Evolutionary conservation across 495 filamentous ascomycete genomes (phyloP), one percentile per base, ranked within the genome.

Genomic region (Penicillium roqueforti): DNA sequence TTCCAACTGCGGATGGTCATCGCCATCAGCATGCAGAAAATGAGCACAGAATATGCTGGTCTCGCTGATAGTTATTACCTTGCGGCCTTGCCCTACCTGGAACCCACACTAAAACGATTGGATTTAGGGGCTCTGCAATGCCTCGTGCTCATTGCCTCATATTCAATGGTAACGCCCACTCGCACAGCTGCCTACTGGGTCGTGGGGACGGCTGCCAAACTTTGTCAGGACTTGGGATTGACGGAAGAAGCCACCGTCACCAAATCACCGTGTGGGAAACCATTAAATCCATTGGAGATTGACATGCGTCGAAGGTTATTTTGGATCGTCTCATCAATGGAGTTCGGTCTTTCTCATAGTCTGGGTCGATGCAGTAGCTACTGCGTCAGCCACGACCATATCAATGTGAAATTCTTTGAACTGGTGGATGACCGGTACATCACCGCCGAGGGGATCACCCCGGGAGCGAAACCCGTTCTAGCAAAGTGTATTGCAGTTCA

Each of bases 11-110:
- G 88, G 51, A 88, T 96, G 82, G 89, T 95, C 25, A 80, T 96
- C 62, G 92, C 92, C 3, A 93, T 95, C 57, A 89, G 87, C 67
- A 83, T 96, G 75, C 91, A 96, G 64, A 95, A 91, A 66, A 75
- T 95, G 58, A 88, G 89, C 63, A 75, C 82, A 2, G 81, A 82
- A 42, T 96, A 88, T 66, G 88, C 89, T 32, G 88, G 88, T 40
- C 76, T 96, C 32, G 92, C 92, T 29, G 91, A 97, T 67, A 88
- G 87, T 60, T 96, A 91, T 70, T 97, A 95, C 62, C 80, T 95
- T 4, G 87, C 89, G 13, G 92, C 92, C 10, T 80, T 96, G 64
- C 83, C 83, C 28, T 87, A 83, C 57, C 80, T 96, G 41, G 89
- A 96, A 59, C 80, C 79, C 1, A 83, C 91, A 11, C 75, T 96